Conservation (phyloP, 495 filamentous ascomycete genomes). For the Chaetomium fimeti region DNA sequence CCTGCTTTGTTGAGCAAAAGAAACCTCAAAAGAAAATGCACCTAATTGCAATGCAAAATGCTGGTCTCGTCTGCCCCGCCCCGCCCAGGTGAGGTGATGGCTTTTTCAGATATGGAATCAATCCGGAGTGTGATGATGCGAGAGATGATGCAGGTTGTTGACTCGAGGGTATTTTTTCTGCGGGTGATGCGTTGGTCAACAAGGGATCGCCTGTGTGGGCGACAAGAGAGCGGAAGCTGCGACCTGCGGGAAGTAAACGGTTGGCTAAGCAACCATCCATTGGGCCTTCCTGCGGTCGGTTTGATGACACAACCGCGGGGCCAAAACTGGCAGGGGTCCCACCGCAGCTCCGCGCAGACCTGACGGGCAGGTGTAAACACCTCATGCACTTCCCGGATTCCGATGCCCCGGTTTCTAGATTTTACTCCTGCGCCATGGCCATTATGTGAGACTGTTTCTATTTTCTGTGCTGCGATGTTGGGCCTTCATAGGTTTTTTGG, state of each 20-base stretch:
- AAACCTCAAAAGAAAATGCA: background rate
- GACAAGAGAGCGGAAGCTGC: constrained; percentile 17
- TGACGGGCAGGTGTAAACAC: constrained; percentile 3
- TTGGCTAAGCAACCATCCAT: constrained; percentile 37
- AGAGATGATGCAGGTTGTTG: constrained; percentile 14
- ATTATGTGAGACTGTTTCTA: background rate
- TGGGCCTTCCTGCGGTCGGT: constrained; percentile 21
- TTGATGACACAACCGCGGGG: constrained; percentile 33
- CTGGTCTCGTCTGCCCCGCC: constrained; percentile 9
- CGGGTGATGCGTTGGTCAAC: constrained; percentile 13
- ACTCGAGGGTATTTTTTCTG: constrained; percentile 18
- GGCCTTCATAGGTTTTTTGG: background rate
- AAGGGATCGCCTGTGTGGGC: constrained; percentile 9
- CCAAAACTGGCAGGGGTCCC: constrained; percentile 20
- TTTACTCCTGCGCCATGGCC: background rate
- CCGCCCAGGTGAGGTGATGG: constrained; percentile 13
- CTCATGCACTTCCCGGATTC: no score
- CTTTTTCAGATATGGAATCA: background rate
- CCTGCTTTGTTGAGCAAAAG: background rate
- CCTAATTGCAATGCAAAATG: background rate
- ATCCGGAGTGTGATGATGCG: constrained; percentile 4
- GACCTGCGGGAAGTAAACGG: constrained; percentile 35
- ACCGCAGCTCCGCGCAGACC: constrained; percentile 11
- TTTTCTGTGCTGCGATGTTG: background rate
- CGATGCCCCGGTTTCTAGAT: background rate